Evolutionary conservation across 2,329 filamentous ascomycete genomes (phyloP).

Genomic region (Dothistroma septosporum): DNA sequence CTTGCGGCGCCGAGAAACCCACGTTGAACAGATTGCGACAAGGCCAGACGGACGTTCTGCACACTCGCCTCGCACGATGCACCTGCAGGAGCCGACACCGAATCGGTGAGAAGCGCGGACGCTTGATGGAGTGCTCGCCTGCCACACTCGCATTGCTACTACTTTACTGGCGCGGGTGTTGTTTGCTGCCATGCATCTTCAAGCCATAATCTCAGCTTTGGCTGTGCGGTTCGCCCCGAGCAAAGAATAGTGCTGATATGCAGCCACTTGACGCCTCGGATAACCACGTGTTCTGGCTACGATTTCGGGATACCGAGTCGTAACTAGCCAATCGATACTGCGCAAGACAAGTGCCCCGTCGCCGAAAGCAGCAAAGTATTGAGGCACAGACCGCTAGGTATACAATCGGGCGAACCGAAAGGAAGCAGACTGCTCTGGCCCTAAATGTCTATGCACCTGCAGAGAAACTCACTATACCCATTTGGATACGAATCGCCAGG

Average conservation of each 20-base stretch:
- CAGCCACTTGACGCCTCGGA: conserved; percentile 6
- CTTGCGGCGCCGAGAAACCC: background rate
- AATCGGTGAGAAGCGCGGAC: conserved; percentile 5
- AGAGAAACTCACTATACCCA: background rate
- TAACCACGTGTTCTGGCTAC: conserved; percentile 7
- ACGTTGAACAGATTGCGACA: background rate
- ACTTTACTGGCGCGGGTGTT: background rate
- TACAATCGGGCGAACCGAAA: background rate
- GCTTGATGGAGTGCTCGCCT: background rate
- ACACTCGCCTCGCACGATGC: background rate
- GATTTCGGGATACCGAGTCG: background rate
- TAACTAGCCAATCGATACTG: conserved; percentile 4
- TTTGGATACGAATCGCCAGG: background rate
- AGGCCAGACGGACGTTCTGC: background rate
- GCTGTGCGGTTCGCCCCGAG: conserved; percentile 8
- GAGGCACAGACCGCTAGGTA: background rate
- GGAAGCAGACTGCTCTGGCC: conserved; percentile 9
- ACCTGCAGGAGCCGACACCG: background rate
- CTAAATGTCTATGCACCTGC: conserved; percentile 4
- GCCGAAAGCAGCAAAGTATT: background rate
- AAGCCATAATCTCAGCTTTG: conserved; percentile 5
- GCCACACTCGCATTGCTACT: background rate
- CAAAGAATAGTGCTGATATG: background rate
- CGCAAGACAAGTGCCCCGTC: background rate
- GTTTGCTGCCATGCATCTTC: background rate